These are phyloP conservation scores for Lentinula sp. DNA, from an alignment of 768 basidiomycete genomes.

Conservation along the genomic window DNA sequence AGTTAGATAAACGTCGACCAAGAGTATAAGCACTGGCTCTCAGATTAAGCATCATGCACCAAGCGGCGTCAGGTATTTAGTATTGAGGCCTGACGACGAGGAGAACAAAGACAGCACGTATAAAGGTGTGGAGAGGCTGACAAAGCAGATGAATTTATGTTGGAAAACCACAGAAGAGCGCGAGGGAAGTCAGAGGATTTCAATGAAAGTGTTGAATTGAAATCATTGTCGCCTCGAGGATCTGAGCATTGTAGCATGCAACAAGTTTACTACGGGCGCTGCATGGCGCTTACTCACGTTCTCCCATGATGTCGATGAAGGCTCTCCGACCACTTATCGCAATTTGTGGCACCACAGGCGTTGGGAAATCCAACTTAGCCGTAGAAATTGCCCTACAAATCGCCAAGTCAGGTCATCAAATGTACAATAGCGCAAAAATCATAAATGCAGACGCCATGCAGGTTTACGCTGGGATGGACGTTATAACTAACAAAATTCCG, in stretches of 20 bases:
- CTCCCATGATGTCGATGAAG: constrained; percentile 19
- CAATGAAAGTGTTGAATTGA: not conserved
- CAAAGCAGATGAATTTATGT: not conserved
- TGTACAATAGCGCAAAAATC: constrained; percentile 62
- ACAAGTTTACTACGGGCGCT: not conserved
- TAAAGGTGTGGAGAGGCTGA: not conserved
- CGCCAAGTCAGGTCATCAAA: constrained; percentile 25
- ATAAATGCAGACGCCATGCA: constrained; percentile 99
- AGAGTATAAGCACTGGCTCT: not conserved
- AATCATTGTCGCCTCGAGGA: not conserved
- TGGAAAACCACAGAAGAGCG: not conserved
- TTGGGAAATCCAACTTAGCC: constrained; percentile 91
- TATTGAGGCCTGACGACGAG: not conserved
- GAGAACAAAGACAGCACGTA: not conserved
- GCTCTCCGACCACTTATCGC: constrained; percentile 64
- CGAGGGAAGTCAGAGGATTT: not conserved
- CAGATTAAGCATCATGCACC: not conserved
- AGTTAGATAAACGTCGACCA: not conserved
- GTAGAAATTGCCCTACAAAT: constrained; percentile 76
- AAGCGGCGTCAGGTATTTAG: not conserved
- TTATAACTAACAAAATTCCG: constrained; percentile 93
- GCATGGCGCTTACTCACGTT: no score
- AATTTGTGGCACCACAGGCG: constrained; percentile 91
- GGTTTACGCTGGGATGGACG: constrained; percentile 84
- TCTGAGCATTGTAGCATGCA: not conserved